These are phyloP conservation scores for Sugiyamaella lignohabitans DNA, from an alignment of 805 yeast genomes.

Conservation along the genomic window DNA sequence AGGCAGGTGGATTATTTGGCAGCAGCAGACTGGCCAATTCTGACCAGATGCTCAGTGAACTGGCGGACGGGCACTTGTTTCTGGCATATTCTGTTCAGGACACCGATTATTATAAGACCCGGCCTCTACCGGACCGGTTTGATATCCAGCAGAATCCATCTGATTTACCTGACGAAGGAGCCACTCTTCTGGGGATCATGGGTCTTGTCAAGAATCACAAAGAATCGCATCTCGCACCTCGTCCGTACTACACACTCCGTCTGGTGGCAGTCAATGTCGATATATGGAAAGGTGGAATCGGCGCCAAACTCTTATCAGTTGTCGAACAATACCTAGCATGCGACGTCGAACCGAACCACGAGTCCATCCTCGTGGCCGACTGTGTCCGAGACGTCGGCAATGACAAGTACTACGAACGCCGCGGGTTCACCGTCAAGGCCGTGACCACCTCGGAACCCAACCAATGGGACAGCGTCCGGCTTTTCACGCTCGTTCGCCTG, in stretches of 20 bases:
- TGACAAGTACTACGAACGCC: constrained; percentile 1
- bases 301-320: constrained; percentile 2
- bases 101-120: too few relatives aligned
- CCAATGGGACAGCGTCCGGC: background rate
- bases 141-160: too few relatives aligned
- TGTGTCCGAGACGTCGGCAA: constrained; percentile 7
- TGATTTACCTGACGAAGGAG: too few relatives aligned
- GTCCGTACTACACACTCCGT: background rate
- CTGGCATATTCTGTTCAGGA: too few relatives aligned
- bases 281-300: constrained; percentile 4
- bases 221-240: background rate
- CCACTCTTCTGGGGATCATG: background rate
- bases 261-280: constrained; percentile 5
- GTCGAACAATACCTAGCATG: background rate
- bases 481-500: background rate
- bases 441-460: background rate
- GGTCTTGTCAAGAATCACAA: background rate
- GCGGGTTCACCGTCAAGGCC: background rate
- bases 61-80: background rate
- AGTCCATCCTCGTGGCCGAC: constrained; percentile 3
- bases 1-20: background rate
- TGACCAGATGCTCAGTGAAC: background rate
- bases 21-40: background rate
- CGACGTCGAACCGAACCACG: background rate
- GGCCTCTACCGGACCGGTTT: too few relatives aligned